Evolutionary conservation across 805 yeast genomes (phyloP).

Genomic region (Priceomyces castillae): DNA sequence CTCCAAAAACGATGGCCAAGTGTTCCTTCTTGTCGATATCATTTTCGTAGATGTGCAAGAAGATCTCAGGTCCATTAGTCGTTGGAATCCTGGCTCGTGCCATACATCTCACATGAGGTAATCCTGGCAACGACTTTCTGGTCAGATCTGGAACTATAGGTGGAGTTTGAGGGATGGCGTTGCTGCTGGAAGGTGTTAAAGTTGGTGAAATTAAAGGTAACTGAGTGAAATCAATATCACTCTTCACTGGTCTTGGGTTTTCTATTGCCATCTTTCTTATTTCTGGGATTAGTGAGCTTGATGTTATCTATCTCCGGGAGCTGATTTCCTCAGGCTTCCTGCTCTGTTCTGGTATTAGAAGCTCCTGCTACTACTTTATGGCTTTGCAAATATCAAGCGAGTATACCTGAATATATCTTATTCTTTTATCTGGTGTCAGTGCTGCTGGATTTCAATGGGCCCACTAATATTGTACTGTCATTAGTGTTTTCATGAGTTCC

Average conservation of each 20-base stretch:
- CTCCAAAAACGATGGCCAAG: conserved; percentile 95
- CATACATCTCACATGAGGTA: conserved; percentile 81
- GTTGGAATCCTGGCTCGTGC: conserved; percentile 97
- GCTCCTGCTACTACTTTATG: background rate
- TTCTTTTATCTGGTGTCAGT: background rate
- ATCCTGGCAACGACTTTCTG: conserved; percentile 30
- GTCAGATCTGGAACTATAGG: conserved; percentile 21
- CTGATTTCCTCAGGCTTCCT: background rate
- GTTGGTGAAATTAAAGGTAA: conserved; percentile 25
- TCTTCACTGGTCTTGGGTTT: conserved; percentile 8
- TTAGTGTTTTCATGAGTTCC: background rate
- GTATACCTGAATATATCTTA: background rate
- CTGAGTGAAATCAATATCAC: conserved; percentile 13
- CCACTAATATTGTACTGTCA: background rate
- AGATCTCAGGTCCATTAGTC: conserved; percentile 90
- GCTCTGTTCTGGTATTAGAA: background rate
- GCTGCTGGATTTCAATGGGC: background rate
- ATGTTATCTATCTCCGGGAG: background rate
- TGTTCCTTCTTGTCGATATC: conserved; percentile 90
- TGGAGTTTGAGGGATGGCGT: conserved; percentile 11
- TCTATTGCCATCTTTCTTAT: conserved; percentile 4
- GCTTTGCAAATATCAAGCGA: background rate
- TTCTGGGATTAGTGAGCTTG: background rate
- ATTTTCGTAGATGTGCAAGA: conserved; percentile 83
- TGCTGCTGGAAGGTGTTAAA: conserved; percentile 16